A percentile compares a stretch with the other conserved stretches of the same genome.
Conservation (phyloP, 768 basidiomycete genomes). For the Suillus hirtellus region DNA sequence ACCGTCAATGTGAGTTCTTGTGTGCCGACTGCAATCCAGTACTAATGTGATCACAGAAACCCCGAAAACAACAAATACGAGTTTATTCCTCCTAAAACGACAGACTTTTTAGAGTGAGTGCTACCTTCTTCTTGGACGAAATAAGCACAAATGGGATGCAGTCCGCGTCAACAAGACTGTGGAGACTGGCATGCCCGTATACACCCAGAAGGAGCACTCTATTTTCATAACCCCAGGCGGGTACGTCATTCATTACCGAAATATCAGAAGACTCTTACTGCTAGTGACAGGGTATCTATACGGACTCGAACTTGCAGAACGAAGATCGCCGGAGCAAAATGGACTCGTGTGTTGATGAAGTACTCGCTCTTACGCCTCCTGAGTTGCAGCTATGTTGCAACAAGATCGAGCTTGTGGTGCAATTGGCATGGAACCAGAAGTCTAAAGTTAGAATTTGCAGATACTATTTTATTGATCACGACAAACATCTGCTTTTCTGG, state of each 20-base stretch:
- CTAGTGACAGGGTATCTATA: constrained; percentile 41
- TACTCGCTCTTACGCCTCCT: background rate
- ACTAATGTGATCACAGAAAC: background rate
- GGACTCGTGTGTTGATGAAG: background rate
- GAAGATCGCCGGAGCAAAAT: background rate
- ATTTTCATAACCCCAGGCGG: constrained; percentile 45
- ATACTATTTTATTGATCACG: constrained; percentile 51
- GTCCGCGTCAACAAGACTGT: background rate
- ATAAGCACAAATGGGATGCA: background rate
- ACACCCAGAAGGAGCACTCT: constrained; percentile 59
- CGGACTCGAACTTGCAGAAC: constrained; percentile 44
- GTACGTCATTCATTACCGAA: constrained; percentile 25
- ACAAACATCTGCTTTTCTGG: constrained; percentile 46
- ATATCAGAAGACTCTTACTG: background rate
- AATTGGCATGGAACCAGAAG: background rate
- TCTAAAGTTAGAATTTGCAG: background rate
- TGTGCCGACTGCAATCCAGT: background rate
- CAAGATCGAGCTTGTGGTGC: background rate
- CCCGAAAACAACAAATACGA: background rate
- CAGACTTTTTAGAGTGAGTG: background rate
- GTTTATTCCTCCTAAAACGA: background rate
- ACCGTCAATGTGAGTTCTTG: background rate
- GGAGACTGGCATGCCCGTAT: constrained; percentile 39
- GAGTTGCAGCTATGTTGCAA: background rate
- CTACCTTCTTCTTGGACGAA: background rate